phyloP scores from a whole-genome alignment of 495 filamentous ascomycete genomes.

The Venustampulla echinocandica region DNA sequence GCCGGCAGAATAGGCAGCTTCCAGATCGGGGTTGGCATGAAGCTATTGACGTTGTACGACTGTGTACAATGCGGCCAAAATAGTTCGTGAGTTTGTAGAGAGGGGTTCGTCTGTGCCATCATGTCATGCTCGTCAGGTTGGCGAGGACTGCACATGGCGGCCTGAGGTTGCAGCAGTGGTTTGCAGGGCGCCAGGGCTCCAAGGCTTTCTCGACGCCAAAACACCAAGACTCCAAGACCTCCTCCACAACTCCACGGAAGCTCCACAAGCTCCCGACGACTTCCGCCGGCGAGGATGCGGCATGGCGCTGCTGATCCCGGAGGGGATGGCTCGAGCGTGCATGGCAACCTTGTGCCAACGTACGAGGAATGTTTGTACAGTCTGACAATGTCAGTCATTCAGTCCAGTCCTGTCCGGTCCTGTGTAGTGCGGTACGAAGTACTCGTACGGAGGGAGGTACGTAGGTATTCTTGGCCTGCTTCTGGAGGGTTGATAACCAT shows the following conservation, averaged over 20 bases:
- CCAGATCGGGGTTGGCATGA: not conserved
- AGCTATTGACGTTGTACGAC: constrained; percentile 4
- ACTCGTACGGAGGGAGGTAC: not conserved
- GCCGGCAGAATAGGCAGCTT: constrained; percentile 1
- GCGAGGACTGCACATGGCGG: not conserved
- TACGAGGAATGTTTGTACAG: not conserved
- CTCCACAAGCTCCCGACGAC: not conserved
- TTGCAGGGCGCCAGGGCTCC: too few species aligned
- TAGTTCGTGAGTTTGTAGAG: constrained; percentile 2
- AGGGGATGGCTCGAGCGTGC: constrained; percentile 16
- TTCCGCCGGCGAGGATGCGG: not conserved
- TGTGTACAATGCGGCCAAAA: not conserved
- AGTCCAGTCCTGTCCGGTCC: too few species aligned
- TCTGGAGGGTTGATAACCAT: not conserved
- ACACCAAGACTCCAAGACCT: not conserved
- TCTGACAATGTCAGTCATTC: too few species aligned
- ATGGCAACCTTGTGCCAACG: not conserved
- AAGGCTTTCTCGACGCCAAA: not conserved
- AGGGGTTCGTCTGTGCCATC: constrained; percentile 3
- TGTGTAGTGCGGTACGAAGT: too few species aligned
- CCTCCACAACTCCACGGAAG: not conserved
- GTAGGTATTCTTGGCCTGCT: not conserved
- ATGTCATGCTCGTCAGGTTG: not conserved
- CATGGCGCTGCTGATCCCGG: constrained; percentile 11
- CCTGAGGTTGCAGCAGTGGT: too few species aligned